phyloP scores from a whole-genome alignment of 148 eudicot genomes.

The Suaeda aralocaspica region DNA sequence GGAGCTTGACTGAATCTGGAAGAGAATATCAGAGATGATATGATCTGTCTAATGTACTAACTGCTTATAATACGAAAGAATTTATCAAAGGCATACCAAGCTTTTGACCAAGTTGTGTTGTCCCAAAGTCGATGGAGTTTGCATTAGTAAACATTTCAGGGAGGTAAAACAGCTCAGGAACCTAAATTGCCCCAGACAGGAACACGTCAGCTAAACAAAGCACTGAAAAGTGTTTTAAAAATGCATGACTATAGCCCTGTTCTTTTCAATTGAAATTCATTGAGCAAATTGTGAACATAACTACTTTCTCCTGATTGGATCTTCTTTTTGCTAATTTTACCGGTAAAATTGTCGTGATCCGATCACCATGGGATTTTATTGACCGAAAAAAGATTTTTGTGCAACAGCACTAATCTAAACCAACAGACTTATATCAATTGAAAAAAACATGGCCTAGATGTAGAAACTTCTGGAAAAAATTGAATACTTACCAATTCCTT shows the following conservation, averaged over 20 bases:
- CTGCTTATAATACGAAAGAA: slow-evolving; percentile 2
- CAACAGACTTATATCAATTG: background rate
- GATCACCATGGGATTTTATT: background rate
- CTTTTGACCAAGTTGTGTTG: slow-evolving; percentile 92
- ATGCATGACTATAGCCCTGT: background rate
- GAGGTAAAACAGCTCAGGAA: slow-evolving; percentile 96
- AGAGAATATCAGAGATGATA: background rate
- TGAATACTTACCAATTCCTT: slow-evolving; percentile 76
- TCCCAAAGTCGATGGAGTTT: slow-evolving; percentile 87
- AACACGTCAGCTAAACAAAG: background rate
- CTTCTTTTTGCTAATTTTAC: background rate
- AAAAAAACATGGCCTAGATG: background rate
- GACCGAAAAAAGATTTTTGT: background rate
- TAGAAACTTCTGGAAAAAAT: background rate
- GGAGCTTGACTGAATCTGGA: slow-evolving; percentile 78
- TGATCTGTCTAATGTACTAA: slow-evolving; percentile 4
- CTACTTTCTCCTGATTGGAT: background rate
- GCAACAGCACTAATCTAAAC: background rate
- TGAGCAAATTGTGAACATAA: background rate
- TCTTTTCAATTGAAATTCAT: background rate
- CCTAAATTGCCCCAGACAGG: slow-evolving; percentile 38
- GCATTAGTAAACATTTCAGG: slow-evolving; percentile 83
- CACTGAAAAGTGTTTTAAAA: slow-evolving; percentile 2
- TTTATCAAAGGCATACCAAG: slow-evolving; percentile 51
- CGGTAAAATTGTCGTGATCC: no score